These are phyloP conservation scores for Penicillium sp. DNA, from an alignment of 2,329 filamentous ascomycete genomes.

Conservation along the genomic window DNA sequence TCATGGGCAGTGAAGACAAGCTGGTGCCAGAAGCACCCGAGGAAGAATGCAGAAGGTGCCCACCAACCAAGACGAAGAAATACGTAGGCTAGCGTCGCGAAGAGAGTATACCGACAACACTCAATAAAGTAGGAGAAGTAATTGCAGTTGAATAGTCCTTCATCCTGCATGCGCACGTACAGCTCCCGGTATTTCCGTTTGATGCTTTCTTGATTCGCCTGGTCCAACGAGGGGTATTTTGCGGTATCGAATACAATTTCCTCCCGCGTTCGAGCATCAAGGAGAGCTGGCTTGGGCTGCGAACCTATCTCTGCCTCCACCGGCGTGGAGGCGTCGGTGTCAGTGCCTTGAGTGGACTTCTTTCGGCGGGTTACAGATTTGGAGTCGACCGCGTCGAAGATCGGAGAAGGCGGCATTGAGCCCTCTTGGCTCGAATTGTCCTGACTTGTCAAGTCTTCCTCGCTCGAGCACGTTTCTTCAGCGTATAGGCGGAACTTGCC, in stretches of 20 bases:
- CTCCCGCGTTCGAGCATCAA: constrained; percentile 71
- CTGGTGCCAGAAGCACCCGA: constrained; percentile 91
- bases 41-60: constrained; percentile 65
- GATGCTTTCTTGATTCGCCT: constrained; percentile 70
- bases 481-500: constrained; percentile 67
- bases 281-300: constrained; percentile 56
- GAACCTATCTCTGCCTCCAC: constrained; percentile 21
- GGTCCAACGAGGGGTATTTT: constrained; percentile 78
- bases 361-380: constrained; percentile 38
- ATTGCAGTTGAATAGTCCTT: constrained; percentile 80
- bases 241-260: constrained; percentile 73
- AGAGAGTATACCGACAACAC: constrained; percentile 65
- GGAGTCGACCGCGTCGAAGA: constrained; percentile 56
- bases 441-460: constrained; percentile 29
- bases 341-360: constrained; percentile 25
- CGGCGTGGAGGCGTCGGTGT: constrained; percentile 31
- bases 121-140: constrained; percentile 79
- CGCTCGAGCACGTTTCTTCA: constrained; percentile 44
- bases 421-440: constrained; percentile 51
- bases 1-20: constrained; percentile 92
- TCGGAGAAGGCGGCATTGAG: constrained; percentile 58
- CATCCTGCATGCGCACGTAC: constrained; percentile 67
- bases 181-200: constrained; percentile 78
- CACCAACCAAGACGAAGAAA: constrained; percentile 67
- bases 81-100: constrained; percentile 62